phyloP scores from a whole-genome alignment of 2,329 filamentous ascomycete genomes.

The Pestalotiopsis fici region DNA sequence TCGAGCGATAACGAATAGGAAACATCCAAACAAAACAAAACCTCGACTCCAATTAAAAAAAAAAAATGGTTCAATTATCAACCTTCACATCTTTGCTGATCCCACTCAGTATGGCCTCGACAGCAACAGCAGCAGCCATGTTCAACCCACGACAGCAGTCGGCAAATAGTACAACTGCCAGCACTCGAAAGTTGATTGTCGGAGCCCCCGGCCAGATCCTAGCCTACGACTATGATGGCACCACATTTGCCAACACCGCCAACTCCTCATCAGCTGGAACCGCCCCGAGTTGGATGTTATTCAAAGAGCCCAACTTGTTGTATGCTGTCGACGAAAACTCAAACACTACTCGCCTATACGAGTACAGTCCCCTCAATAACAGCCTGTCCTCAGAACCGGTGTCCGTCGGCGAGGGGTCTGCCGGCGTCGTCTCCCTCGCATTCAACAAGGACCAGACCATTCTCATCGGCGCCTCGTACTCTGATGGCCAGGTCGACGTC shows the following conservation, averaged over 20 bases:
- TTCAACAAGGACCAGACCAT: slow-evolving; percentile 45
- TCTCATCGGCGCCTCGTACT: slow-evolving; percentile 46
- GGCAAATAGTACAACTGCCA: not conserved
- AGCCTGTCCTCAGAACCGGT: slow-evolving; percentile 25
- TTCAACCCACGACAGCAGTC: not conserved
- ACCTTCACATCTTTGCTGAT: not conserved
- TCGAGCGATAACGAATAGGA: not conserved
- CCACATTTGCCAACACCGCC: slow-evolving; percentile 9
- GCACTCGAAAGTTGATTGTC: not conserved
- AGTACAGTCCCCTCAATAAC: slow-evolving; percentile 33
- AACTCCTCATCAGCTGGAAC: slow-evolving; percentile 31
- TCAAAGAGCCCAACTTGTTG: slow-evolving; percentile 37
- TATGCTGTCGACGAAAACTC: slow-evolving; percentile 51
- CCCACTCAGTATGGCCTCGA: not conserved
- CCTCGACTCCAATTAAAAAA: not conserved
- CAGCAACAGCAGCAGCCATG: not conserved
- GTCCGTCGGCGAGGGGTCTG: slow-evolving; percentile 33
- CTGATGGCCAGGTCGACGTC: slow-evolving; percentile 42
- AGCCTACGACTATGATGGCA: slow-evolving; percentile 1
- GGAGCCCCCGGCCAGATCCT: slow-evolving; percentile 6
- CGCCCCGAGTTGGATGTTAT: slow-evolving; percentile 47
- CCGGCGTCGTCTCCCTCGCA: slow-evolving; percentile 48
- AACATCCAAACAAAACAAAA: not conserved
- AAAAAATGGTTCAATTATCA: not conserved
- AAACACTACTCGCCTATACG: slow-evolving; percentile 39